phyloP scores from a whole-genome alignment of 2,329 filamentous ascomycete species.

The Aureobasidium musti region DNA sequence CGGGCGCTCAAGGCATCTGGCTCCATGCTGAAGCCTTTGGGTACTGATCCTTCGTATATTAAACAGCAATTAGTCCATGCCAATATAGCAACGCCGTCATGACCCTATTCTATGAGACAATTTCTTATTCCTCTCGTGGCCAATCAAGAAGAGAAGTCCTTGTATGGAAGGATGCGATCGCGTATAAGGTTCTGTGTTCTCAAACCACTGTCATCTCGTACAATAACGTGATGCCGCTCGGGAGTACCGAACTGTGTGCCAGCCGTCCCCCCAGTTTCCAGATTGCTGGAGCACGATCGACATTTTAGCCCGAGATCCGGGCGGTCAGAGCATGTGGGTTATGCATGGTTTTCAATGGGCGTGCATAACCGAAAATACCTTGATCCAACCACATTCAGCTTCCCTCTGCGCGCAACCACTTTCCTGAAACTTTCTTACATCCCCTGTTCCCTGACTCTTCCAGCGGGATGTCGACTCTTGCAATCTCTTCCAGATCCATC shows the following conservation, averaged over 20 bases:
- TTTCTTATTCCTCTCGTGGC: neutral
- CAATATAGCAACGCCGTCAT: conserved; percentile 16
- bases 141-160: too few species aligned
- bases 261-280: conserved; percentile 8
- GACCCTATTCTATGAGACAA: neutral
- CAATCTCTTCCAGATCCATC: neutral
- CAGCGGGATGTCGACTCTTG: too few species aligned
- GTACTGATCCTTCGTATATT: conserved; percentile 36
- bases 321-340: conserved; percentile 19
- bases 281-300: neutral
- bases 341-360: conserved; percentile 6
- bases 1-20: conserved; percentile 65
- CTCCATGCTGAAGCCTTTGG: conserved; percentile 62
- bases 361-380: conserved; percentile 11
- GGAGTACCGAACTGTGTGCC: conserved; percentile 15
- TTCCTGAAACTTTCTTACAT: neutral
- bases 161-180: conserved; percentile 16
- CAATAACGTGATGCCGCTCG: neutral
- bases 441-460: neutral
- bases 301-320: conserved; percentile 4
- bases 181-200: conserved; percentile 14
- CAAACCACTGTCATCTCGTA: conserved; percentile 18
- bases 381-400: conserved; percentile 5
- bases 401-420: neutral
- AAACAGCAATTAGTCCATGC: neutral